A percentile compares a stretch with the other conserved stretches of the same genome.
phyloP scores from a whole-genome alignment of 257 asterid genomes.

The Jacaranda mimosifolia region DNA sequence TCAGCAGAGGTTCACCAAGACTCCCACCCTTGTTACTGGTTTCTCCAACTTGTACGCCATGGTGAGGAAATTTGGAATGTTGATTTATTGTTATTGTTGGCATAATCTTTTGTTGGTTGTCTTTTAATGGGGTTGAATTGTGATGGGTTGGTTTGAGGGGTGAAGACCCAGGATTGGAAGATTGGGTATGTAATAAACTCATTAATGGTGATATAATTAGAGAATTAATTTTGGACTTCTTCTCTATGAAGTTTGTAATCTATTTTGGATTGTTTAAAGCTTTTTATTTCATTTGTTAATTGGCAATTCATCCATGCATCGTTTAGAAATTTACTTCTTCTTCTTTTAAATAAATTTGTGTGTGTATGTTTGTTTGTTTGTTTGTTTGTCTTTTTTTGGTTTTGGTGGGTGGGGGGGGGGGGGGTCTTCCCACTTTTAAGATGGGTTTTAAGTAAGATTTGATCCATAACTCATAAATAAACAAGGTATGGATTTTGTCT shows the following conservation, averaged over 20 bases:
- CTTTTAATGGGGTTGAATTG: conserved; percentile 17
- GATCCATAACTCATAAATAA: background rate
- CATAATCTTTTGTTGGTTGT: background rate
- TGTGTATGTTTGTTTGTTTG: background rate
- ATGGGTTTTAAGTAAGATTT: background rate
- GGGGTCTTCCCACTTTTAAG: background rate
- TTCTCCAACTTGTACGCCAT: conserved; percentile 88
- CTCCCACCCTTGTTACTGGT: conserved; percentile 87
- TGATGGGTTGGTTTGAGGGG: conserved; percentile 1
- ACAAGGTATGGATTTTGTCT: no score
- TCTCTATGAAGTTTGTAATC: background rate
- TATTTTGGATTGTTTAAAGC: conserved; percentile 1
- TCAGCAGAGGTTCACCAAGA: conserved; percentile 85
- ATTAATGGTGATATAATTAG: background rate
- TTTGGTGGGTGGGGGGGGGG: background rate
- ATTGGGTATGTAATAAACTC: background rate
- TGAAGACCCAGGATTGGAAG: conserved; percentile 11
- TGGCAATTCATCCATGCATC: background rate
- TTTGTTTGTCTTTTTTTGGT: background rate
- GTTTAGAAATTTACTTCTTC: background rate
- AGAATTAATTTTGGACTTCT: background rate
- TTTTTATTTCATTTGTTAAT: conserved; percentile 19
- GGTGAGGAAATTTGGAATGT: conserved; percentile 49
- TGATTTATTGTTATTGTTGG: background rate
- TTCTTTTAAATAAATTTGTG: no score